A percentile compares a stretch with the other conserved stretches of the same genome.
These are phyloP conservation scores for Hypoxylon sp. DNA, from an alignment of 2,329 filamentous ascomycete genomes.

Conservation along the genomic window DNA sequence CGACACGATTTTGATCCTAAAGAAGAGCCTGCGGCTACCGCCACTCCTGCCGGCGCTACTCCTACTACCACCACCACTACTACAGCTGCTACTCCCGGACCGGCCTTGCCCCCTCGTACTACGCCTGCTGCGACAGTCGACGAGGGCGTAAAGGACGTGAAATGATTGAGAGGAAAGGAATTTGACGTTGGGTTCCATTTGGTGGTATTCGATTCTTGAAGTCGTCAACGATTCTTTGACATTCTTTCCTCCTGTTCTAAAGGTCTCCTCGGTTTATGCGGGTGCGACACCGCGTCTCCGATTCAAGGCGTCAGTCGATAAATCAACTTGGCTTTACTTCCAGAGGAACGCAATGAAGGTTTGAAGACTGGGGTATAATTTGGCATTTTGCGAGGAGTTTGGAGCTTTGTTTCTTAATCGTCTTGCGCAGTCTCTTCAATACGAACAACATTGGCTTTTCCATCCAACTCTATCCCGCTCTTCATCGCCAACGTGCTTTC, in stretches of 20 bases:
- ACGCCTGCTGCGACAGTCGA: not conserved
- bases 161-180: not conserved
- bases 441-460: constrained; percentile 6
- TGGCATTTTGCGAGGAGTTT: not conserved
- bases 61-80: constrained; percentile 1
- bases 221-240: not conserved
- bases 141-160: constrained; percentile 10
- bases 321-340: not conserved
- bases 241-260: not conserved
- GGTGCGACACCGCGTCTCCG: not conserved
- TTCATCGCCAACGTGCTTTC: constrained; percentile 33
- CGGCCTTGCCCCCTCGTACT: not conserved
- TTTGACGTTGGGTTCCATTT: not conserved
- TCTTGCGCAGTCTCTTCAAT: constrained; percentile 8
- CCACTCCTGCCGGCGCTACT: constrained; percentile 6
- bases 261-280: not conserved
- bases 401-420: constrained; percentile 1
- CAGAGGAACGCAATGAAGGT: not conserved
- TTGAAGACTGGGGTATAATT: not conserved
- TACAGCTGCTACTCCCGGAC: constrained; percentile 2
- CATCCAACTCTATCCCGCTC: constrained; percentile 20
- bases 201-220: not conserved
- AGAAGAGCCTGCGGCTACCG: constrained; percentile 3
- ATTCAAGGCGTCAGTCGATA: not conserved
- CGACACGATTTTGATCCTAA: constrained; percentile 42